Percentiles rank a stretch among this genome's conserved stretches.
These are phyloP conservation scores for Scedosporium apiospermum DNA, from an alignment of 2,329 filamentous ascomycete genomes.

Conservation along the genomic window DNA sequence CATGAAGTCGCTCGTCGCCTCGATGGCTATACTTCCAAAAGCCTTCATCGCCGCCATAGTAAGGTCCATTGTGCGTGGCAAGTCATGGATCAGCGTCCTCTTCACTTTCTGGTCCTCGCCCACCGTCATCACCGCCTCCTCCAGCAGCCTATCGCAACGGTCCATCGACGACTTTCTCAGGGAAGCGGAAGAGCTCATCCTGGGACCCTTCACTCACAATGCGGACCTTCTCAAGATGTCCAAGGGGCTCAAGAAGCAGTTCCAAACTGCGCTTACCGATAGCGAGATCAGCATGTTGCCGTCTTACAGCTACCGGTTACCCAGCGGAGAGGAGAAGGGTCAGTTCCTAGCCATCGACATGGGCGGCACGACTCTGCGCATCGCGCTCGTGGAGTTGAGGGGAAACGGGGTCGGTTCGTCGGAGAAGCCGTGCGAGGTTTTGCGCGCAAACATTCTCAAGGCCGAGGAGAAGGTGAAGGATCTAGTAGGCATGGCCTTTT, in stretches of 20 bases:
- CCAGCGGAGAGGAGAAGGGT: constrained; percentile 48
- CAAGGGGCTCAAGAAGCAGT: constrained; percentile 42
- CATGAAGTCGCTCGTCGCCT: constrained; percentile 43
- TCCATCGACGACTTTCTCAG: constrained; percentile 43
- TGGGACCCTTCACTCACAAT: constrained; percentile 33
- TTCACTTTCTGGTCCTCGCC: constrained; percentile 40
- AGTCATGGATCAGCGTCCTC: constrained; percentile 48
- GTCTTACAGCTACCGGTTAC: constrained; percentile 56
- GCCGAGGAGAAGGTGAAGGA: constrained; percentile 47
- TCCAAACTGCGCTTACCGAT: constrained; percentile 39
- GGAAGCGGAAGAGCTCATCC: constrained; percentile 43
- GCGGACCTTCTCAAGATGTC: constrained; percentile 37
- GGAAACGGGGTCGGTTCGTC: constrained; percentile 29
- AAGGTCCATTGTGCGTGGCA: constrained; percentile 49
- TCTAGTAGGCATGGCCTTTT: constrained; percentile 50
- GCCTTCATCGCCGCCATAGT: constrained; percentile 43
- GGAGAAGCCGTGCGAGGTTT: constrained; percentile 35
- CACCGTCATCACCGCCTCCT: constrained; percentile 11
- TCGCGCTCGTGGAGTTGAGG: constrained; percentile 52
- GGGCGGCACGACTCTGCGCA: constrained; percentile 58
- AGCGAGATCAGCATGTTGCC: constrained; percentile 54
- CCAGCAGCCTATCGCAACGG: not conserved
- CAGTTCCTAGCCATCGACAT: constrained; percentile 56
- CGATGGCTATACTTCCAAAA: constrained; percentile 43
- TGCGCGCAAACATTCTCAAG: constrained; percentile 41